A percentile compares a stretch with the other conserved stretches of the same genome.
Conservation (phyloP, 2,329 filamentous ascomycete species). For the Diaporthe vexans region DNA sequence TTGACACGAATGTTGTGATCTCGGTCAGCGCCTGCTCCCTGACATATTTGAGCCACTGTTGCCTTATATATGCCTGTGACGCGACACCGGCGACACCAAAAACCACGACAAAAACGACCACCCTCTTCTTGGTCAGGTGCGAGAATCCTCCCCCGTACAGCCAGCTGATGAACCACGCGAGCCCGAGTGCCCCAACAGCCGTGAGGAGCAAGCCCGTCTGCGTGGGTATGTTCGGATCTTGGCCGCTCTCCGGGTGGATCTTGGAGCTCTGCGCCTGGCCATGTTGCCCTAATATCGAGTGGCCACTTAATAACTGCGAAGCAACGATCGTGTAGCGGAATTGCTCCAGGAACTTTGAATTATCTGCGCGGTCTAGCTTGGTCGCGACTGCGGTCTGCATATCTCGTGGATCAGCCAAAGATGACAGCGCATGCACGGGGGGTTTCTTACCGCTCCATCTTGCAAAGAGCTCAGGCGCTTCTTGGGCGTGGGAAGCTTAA, state of each 20-base stretch:
- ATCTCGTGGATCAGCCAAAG: slow-evolving; percentile 26
- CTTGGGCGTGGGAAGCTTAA: slow-evolving; percentile 58
- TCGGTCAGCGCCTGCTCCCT: slow-evolving; percentile 80
- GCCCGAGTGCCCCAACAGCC: slow-evolving; percentile 74
- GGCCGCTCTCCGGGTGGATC: slow-evolving; percentile 26
- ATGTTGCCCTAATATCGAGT: slow-evolving; percentile 66
- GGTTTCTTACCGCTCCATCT: slow-evolving; percentile 55
- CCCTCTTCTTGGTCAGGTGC: slow-evolving; percentile 69
- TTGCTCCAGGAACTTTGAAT: slow-evolving; percentile 88
- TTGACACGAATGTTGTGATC: slow-evolving; percentile 77
- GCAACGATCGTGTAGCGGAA: slow-evolving; percentile 95
- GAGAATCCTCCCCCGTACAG: slow-evolving; percentile 65
- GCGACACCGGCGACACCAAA: slow-evolving; percentile 68
- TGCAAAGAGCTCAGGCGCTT: slow-evolving; percentile 41
- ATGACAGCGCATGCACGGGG: slow-evolving; percentile 5
- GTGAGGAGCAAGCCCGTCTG: slow-evolving; percentile 65
- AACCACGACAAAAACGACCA: slow-evolving; percentile 60
- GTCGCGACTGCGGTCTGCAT: slow-evolving; percentile 77
- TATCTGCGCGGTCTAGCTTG: slow-evolving; percentile 81
- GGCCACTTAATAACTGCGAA: slow-evolving; percentile 86
- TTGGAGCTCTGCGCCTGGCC: slow-evolving; percentile 41
- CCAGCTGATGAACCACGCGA: slow-evolving; percentile 83
- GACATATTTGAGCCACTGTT: slow-evolving; percentile 86
- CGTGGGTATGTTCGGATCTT: slow-evolving; percentile 50
- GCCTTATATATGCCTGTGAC: slow-evolving; percentile 79